phyloP scores from a whole-genome alignment of 805 yeast genomes.

The Maudiozyma saulgeensis region DNA sequence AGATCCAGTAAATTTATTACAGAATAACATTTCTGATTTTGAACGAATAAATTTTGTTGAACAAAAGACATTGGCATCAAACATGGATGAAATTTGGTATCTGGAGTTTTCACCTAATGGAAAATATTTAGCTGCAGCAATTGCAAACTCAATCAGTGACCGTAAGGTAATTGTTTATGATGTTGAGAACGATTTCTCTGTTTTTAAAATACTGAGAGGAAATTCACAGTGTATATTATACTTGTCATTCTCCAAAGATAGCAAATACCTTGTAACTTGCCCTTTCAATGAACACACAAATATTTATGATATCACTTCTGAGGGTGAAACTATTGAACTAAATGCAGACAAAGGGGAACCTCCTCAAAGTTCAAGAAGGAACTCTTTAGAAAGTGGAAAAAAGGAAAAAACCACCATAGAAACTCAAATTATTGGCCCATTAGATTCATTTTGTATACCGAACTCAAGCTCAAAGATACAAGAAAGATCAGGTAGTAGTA shows the following conservation, averaged over 20 bases:
- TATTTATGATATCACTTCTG: constrained; percentile 53
- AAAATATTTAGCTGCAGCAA: constrained; percentile 62
- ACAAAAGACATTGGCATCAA: constrained; percentile 30
- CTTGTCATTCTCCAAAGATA: constrained; percentile 70
- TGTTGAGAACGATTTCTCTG: constrained; percentile 38
- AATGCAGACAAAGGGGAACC: not conserved
- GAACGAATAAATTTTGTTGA: constrained; percentile 9
- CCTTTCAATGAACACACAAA: constrained; percentile 62
- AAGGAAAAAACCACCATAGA: not conserved
- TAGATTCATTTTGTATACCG: constrained; percentile 19
- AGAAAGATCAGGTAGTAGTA: not conserved
- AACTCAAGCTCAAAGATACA: not conserved
- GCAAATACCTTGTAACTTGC: constrained; percentile 55
- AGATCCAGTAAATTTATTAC: constrained; percentile 7
- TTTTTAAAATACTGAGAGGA: constrained; percentile 33
- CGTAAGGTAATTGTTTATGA: constrained; percentile 56
- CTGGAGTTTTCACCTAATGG: constrained; percentile 73
- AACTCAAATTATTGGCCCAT: constrained; percentile 25
- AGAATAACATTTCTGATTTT: constrained; percentile 9
- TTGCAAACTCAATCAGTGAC: constrained; percentile 41
- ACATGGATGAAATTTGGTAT: constrained; percentile 77
- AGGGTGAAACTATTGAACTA: constrained; percentile 14
- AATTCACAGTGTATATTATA: constrained; percentile 50
- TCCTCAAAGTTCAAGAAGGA: too few relatives aligned
- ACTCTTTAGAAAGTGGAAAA: not conserved